Conservation (phyloP, 73 alveolate genomes). For the Paramecium octaurelia region DNA sequence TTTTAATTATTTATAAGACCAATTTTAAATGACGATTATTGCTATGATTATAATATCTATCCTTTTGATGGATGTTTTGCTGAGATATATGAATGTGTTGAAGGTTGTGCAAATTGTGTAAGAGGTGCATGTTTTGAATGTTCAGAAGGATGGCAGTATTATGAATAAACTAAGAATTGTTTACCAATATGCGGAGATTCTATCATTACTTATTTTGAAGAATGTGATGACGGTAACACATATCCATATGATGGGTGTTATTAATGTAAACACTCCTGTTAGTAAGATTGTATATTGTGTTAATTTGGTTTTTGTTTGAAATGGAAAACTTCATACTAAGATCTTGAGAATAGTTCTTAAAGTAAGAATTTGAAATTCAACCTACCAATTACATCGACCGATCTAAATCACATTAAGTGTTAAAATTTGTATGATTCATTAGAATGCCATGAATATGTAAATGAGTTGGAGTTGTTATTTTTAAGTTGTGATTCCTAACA, state of each 20-base stretch:
- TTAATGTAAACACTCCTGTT: not conserved
- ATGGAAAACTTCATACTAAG: not conserved
- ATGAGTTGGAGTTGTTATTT: not conserved
- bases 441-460: not conserved
- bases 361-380: not conserved
- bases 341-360: not conserved
- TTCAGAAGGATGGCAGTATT: not conserved
- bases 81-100: no score
- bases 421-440: not conserved
- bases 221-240: no score
- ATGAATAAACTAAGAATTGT: not conserved
- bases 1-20: not conserved
- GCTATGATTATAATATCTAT: not conserved
- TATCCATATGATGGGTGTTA: no score
- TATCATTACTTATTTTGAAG: not conserved
- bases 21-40: not conserved
- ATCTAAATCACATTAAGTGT: not conserved
- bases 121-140: not conserved
- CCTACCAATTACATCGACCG: not conserved
- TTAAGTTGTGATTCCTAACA: not conserved
- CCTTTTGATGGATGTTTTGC: no score
- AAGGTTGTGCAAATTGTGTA: not conserved
- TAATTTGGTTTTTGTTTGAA: not conserved
- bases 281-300: not conserved
- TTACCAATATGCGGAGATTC: not conserved